Base-by-base conservation (phyloP, 2,329 filamentous ascomycete genomes). In the Xylaria sp. region DNA sequence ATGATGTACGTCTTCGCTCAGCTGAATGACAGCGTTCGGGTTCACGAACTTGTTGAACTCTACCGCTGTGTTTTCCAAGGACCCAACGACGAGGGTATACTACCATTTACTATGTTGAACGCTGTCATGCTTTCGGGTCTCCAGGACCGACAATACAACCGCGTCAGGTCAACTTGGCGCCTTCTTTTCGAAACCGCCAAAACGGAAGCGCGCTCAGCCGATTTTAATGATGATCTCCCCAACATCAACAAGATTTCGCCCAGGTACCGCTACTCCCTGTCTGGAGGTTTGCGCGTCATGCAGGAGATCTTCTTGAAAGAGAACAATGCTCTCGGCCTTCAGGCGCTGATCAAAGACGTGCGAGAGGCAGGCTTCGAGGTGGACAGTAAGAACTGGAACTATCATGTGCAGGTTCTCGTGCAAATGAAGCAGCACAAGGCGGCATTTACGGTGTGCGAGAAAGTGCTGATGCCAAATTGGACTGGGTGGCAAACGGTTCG, bases 371-470 rank as follows among this genome's bases (percentile, higher is more conserved):
- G 94, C 12, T 98, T 95, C 82, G 82, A 83, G 33, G 80, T 98
- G 66, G 91, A 93, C 76, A 90, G 88, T 77, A 86, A 86, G 74
- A 94, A 93, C 73, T 97, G 94, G 94, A 96, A 97, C 78, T 85
- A 87, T 60, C 90, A 92, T 72, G 86, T 97, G 64, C 88, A 91
- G 74, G 80, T 86, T 60, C 88, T 98, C 33, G 88, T 89, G 28
- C 82, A 84, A 15, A 84, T 89, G 63, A 85, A 86, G 55, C 84
- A 86, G 55, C 86, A 87, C 74, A 81, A 88, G 57, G 84, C 91
- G 23, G 94, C 94, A 46, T 97, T 96, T 80, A 78, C 82, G 25
- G 81, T 90, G 61, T 95, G 92, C 77, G 95, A 98, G 82, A 81
- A 85, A 31, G 88, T 89, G 69, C 89, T 98, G 64, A 97, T 97